Evolutionary conservation across 2,329 filamentous ascomycete genomes (phyloP), one percentile per base, ranked within the genome.

Genomic region (Penicillium sp.): DNA sequence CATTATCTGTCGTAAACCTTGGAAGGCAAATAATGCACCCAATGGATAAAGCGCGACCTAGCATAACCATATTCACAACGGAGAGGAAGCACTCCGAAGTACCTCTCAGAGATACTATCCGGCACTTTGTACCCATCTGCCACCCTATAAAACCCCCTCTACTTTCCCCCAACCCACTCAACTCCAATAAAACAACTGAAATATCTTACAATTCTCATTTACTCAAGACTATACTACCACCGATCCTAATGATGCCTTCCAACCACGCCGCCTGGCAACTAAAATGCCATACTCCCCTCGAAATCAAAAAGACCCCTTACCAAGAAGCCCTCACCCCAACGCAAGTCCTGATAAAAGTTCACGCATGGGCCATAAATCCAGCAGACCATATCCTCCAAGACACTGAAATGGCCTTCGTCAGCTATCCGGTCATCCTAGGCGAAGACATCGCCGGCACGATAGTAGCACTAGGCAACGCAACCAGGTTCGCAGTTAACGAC

Each of bases 391-490:
- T 55, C 12, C 33, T 53, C 1, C 56, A 58, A 31, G 49, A 50
- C 18, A 43, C 35, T 1, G 48, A 20, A 8, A 20, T 49, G 9
- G 22, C 29, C 29, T 52, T 51, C 26, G 49, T 69, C 23, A 57
- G 64, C 9, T 75, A 74, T 46, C 73, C 74, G 0, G 61, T 65
- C 6, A 66, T 76, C 23, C 61, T 76, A n/a, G 78, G 79, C 6
- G 66, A 62, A 18, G 79, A 81, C 56, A 70, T 78, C 11, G 75
- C 77, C 1, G 79, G 78, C 12, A 74, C 77, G 52, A 69, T 59
- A 11, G 23, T 59, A 2, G 27, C 35, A 8, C 37, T 41, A 3
- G 50, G 55, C 4, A 40, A 25, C 0, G 58, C 61, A 11, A 57
- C 53, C 7, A 31, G 47, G 7, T 66, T 64, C 53, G 55, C 52